Conservation (phyloP, 1,284 basidiomycete genomes). For the Amylostereum chailletii region DNA sequence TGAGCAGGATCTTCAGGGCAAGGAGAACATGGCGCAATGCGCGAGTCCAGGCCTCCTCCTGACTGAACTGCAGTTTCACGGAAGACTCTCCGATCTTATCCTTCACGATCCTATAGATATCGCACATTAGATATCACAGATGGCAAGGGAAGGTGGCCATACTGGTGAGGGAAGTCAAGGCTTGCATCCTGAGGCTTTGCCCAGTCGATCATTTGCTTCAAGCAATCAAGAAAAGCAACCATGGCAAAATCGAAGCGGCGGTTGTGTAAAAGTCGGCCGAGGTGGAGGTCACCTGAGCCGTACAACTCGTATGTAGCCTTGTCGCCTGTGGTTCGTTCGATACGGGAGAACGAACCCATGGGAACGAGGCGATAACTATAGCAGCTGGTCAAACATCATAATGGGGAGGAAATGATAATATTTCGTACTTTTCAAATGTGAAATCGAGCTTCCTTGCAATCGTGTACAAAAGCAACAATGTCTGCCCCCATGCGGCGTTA, state of each 20-base stretch:
- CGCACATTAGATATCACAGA: not conserved
- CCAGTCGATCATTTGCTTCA: conserved; percentile 84
- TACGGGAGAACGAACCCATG: conserved; percentile 88
- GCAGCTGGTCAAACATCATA: not conserved
- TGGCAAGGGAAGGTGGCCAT: conserved; percentile 22
- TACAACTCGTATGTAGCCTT: conserved; percentile 84
- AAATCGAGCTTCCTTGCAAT: conserved; percentile 86
- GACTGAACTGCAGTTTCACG: conserved; percentile 88
- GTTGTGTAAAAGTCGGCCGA: conserved; percentile 86
- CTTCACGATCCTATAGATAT: conserved; percentile 64
- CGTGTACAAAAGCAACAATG: conserved; percentile 85
- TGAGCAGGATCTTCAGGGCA: conserved; percentile 78
- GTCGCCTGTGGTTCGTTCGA: conserved; percentile 77
- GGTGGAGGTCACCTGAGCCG: conserved; percentile 84
- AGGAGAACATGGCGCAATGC: conserved; percentile 87
- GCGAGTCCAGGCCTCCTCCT: conserved; percentile 94
- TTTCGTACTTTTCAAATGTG: conserved; percentile 71
- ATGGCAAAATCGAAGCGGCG: conserved; percentile 94
- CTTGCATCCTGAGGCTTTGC: conserved; percentile 65
- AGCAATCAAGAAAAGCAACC: conserved; percentile 91
- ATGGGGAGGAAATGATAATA: conserved; percentile 9
- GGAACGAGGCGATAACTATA: conserved; percentile 80
- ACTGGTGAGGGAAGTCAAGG: conserved; percentile 83
- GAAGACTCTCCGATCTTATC: conserved; percentile 95
- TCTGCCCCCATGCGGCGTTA: conserved; percentile 98